Conservation (phyloP, 345 rosid genomes). For the Toxicodendron radicans region DNA sequence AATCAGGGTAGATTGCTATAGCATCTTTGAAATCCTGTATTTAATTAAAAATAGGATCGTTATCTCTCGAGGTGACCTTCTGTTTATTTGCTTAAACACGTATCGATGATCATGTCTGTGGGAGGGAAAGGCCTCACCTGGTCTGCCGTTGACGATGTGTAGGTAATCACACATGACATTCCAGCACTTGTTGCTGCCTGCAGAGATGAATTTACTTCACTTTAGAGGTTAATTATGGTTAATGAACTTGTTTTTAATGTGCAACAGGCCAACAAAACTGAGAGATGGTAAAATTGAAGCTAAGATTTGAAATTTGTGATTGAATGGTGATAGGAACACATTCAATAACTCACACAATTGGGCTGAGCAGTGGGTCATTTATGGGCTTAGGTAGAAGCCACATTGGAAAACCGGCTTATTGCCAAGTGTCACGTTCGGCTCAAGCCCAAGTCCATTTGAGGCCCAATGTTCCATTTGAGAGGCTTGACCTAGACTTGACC, state of each 20-base stretch:
- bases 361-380: too few relatives aligned
- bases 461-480: too few relatives aligned
- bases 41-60: neutral
- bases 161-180: conserved; percentile 81
- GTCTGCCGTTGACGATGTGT: conserved; percentile 85
- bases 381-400: too few relatives aligned
- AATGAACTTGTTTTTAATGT: neutral
- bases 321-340: too few relatives aligned
- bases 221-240: conserved; percentile 5
- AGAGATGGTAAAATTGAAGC: neutral
- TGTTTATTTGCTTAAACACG: neutral
- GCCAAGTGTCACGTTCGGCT: too few relatives aligned
- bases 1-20: conserved; percentile 73
- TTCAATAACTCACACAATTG: too few relatives aligned
- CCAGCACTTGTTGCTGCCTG: conserved; percentile 91
- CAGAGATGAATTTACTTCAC: conserved; percentile 16
- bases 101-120: neutral
- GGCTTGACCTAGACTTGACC: too few relatives aligned
- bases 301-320: neutral
- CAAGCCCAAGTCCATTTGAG: too few relatives aligned
- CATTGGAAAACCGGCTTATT: too few relatives aligned
- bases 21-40: conserved; percentile 82
- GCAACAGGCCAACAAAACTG: neutral
- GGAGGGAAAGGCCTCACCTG: conserved; percentile 50
- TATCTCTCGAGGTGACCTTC: conserved; percentile 14